phyloP scores from a whole-genome alignment of 1,284 basidiomycete genomes.

The Chalciporus sp. region DNA sequence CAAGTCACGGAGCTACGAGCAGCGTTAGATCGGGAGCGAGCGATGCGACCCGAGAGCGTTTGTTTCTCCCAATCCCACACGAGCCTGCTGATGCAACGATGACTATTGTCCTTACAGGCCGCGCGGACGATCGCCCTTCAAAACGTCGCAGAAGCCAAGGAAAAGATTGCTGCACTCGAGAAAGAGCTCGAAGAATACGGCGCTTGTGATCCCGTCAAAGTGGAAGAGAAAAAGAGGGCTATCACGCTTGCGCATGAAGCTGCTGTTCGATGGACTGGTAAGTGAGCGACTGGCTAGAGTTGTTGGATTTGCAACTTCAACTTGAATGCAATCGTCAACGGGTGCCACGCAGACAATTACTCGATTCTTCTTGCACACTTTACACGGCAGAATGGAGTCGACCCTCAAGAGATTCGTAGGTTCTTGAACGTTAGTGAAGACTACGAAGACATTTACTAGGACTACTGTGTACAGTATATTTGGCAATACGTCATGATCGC shows the following conservation, averaged over 20 bases:
- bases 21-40: slow-evolving; percentile 54
- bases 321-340: slow-evolving; percentile 6
- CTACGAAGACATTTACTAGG: slow-evolving; percentile 71
- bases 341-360: slow-evolving; percentile 52
- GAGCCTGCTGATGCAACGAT: background rate
- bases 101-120: slow-evolving; percentile 45
- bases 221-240: slow-evolving; percentile 74
- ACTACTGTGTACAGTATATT: slow-evolving; percentile 3
- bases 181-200: slow-evolving; percentile 75
- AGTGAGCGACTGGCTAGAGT: slow-evolving; percentile 20
- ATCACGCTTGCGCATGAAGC: slow-evolving; percentile 78
- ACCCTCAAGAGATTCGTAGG: slow-evolving; percentile 59
- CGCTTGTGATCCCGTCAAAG: slow-evolving; percentile 78
- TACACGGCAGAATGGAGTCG: slow-evolving; percentile 59
- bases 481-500: slow-evolving; percentile 11
- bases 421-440: slow-evolving; percentile 69
- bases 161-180: slow-evolving; percentile 60
- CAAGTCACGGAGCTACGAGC: slow-evolving; percentile 52
- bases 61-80: slow-evolving; percentile 22
- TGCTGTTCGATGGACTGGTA: slow-evolving; percentile 84
- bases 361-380: slow-evolving; percentile 63
- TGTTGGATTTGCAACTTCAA: background rate
- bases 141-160: slow-evolving; percentile 51
- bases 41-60: slow-evolving; percentile 67
- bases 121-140: slow-evolving; percentile 53